phyloP scores from a whole-genome alignment of 306 rosid species.

The Acacia confusa region DNA sequence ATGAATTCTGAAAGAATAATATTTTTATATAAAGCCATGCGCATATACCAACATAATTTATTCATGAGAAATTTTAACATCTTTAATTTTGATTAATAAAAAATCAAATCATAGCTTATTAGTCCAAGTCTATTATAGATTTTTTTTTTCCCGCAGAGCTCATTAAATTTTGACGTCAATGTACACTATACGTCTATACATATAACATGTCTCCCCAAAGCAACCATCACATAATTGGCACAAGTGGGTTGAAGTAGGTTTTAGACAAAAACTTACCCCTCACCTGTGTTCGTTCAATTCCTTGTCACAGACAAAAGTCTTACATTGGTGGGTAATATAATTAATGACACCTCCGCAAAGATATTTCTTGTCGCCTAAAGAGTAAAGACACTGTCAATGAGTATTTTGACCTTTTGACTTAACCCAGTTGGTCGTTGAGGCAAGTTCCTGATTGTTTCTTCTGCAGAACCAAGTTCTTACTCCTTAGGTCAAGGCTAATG shows the following conservation, averaged over 20 bases:
- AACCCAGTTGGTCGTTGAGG: background rate
- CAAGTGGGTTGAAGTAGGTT: background rate
- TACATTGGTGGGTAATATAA: background rate
- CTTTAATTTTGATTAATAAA: background rate
- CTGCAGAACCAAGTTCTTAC: background rate
- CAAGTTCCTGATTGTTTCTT: background rate
- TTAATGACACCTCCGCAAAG: background rate
- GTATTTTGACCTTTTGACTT: background rate
- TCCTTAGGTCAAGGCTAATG: too few species aligned
- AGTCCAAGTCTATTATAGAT: background rate
- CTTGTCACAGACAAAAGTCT: background rate
- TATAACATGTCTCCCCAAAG: background rate
- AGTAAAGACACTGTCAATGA: background rate
- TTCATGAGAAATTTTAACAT: background rate
- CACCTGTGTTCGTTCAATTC: background rate
- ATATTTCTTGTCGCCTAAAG: background rate
- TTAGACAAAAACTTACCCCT: background rate
- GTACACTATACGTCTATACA: background rate
- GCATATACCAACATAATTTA: background rate
- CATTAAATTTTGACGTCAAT: background rate
- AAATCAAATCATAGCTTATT: background rate
- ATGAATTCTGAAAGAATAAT: background rate
- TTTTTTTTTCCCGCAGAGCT: background rate
- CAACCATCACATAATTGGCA: background rate
- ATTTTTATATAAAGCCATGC: background rate